Evolutionary conservation across 495 filamentous ascomycete species (phyloP).

Genomic region (Aspergillus haitiensis): DNA sequence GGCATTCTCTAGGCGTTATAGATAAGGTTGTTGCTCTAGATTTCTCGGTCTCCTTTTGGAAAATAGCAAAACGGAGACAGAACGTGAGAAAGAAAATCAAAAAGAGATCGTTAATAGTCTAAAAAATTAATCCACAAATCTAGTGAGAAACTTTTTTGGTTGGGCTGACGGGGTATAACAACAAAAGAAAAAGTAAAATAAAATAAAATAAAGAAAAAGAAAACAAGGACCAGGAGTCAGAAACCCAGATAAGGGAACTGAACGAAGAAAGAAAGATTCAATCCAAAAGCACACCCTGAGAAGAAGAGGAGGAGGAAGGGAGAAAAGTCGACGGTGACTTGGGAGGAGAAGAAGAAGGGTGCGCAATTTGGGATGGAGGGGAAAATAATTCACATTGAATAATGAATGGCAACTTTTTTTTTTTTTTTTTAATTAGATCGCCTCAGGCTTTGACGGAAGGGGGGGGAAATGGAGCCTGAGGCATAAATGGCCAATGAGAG

Average conservation of each 20-base stretch:
- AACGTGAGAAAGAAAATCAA: not conserved
- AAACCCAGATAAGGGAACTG: slow-evolving; percentile 4
- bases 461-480: slow-evolving; percentile 1
- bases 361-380: slow-evolving; percentile 21
- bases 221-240: not conserved
- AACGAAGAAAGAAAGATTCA: slow-evolving; percentile 1
- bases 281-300: slow-evolving; percentile 8
- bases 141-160: slow-evolving; percentile 7
- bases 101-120: slow-evolving; percentile 8
- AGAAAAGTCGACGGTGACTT: slow-evolving; percentile 22
- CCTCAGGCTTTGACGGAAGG: slow-evolving; percentile 7
- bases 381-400: slow-evolving; percentile 1
- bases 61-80: not conserved
- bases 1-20: slow-evolving; percentile 54
- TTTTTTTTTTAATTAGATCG: not conserved
- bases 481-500: slow-evolving; percentile 10
- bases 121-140: slow-evolving; percentile 8
- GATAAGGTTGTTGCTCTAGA: slow-evolving; percentile 3
- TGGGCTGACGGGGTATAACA: slow-evolving; percentile 5
- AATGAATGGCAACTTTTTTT: no score
- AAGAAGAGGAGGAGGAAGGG: slow-evolving; percentile 13
- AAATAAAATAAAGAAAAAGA: slow-evolving; percentile 3
- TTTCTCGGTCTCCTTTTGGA: not conserved
- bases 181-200: slow-evolving; percentile 10
- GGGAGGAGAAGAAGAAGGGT: slow-evolving; percentile 16